Base-by-base conservation (phyloP, 2,329 filamentous ascomycete genomes). In the Colletotrichum sp. region DNA sequence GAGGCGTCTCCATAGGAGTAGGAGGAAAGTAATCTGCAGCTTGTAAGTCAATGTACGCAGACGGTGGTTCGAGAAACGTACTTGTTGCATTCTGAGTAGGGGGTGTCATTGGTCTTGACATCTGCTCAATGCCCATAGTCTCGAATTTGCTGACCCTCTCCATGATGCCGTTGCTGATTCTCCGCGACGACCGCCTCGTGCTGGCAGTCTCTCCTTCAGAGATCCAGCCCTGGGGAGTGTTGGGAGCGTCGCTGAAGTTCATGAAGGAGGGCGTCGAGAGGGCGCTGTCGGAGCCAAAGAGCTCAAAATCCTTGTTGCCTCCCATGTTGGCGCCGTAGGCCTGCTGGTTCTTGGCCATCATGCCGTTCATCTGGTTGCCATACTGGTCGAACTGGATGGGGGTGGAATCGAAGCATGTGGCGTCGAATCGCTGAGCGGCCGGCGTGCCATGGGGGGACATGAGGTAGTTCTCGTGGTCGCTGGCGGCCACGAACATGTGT, bases 1-100 rank as follows among this genome's bases (percentile, higher is more conserved):
- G 88, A 59, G 93, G 93, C 24, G 92, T 94, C 69, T 92, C 91
- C 80, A 90, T 90, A 69, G 94, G 93, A 32, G 94, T 95, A 62
- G 93, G 90, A 73, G 93, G 93, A 78, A 91, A 91, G 80, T 92
- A 93, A 78, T 87, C 92, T 93, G 75, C 69, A 36, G 28, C 16
- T 24, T 24, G 78, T 86, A 59, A 81, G 80, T 62, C 16, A 44
- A n/a, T 39, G 34, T 24, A 10, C 3, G 10, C 15, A 10, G 21
- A 15, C 2, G 3, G 4, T 34, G 18, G 28, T 24, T 10, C 26
- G 24, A n/a, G 15, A 4, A 21, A 83, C 92, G 86, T 87, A 94
- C 93, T 88, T 80, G 86, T 86, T 81, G 85, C 88, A 84, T 90
- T 90, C 84, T 93, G 91, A 78, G 88, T 89, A 78, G 88, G 89